Base-by-base conservation (phyloP, 176 grass and related monocot genomes). In the Leersia perrieri region DNA sequence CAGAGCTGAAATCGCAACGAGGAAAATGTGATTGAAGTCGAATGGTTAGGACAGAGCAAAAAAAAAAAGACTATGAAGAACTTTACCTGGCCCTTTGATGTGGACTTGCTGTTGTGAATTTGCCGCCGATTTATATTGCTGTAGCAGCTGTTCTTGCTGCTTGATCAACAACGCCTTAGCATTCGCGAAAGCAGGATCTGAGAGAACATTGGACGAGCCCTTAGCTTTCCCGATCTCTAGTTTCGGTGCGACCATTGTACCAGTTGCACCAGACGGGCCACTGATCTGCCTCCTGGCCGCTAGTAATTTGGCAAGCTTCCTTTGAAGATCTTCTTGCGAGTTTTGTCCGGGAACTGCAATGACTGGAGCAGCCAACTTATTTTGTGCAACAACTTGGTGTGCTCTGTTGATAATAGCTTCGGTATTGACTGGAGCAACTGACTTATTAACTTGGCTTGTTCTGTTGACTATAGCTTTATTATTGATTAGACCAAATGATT, bases 31-130 rank as follows among this genome's bases (percentile, higher is more conserved):
- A 33, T 82, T 33, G n/a, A 63, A 44, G 68, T 73, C 28, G 64
- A 29, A 22, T 72, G 16, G 28, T 40, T 49, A 62, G 27, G 9
- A 31, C 9, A 78, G 51, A 67, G 29, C 2, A 2, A 64, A 1
- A 39, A 84, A 25, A n/a, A n/a, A n/a, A n/a, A 69, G 70, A 44
- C 32, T 32, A 45, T 44, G 20, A 33, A 70, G 18, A 84, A 18
- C 15, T 69, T 80, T 80, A 89, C 87, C 87, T 70, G 87, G 82
- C 28, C 87, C 87, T 84, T 85, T 85, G 64, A 89, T 85, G 76
- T 89, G 40, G 77, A 39, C 68, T 34, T 88, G 68, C 20, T n/a
- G 25, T 47, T 32, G 51, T 42, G 64, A 75, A 33, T 35, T 75
- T 15, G 5, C 76, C 40, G 5, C 76, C 40, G 75, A 76, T 20